Evolutionary conservation across 331 rosid species (phyloP).

Genomic region (Arachis monticola): DNA sequence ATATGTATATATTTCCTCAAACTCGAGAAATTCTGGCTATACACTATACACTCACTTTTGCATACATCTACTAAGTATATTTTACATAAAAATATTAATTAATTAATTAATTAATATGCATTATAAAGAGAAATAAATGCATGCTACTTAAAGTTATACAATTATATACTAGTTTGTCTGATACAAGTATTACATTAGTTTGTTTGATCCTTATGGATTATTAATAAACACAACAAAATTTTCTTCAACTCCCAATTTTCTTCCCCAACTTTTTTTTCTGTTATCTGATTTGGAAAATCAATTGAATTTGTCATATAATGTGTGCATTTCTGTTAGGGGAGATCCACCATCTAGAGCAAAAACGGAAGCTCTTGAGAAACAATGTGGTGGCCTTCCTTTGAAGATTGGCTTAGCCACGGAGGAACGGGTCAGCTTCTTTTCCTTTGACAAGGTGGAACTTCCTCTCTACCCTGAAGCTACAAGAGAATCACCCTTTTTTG

Average conservation of each 20-base stretch:
- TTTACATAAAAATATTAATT: too few relatives aligned
- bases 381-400: constrained; percentile 61
- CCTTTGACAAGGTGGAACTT: constrained; percentile 64
- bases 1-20: too few relatives aligned
- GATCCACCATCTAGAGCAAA: constrained; percentile 60
- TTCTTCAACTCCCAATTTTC: too few relatives aligned
- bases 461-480: constrained; percentile 59
- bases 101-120: too few relatives aligned
- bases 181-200: background rate
- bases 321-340: constrained; percentile 54
- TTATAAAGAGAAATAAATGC: too few relatives aligned
- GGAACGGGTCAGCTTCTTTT: constrained; percentile 74
- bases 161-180: too few relatives aligned
- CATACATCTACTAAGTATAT: too few relatives aligned
- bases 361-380: constrained; percentile 60
- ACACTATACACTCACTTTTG: too few relatives aligned
- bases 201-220: constrained; percentile 10
- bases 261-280: background rate
- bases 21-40: too few relatives aligned
- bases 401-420: constrained; percentile 66
- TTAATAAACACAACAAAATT: background rate
- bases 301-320: constrained; percentile 1
- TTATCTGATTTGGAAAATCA: background rate
- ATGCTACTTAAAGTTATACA: too few relatives aligned
- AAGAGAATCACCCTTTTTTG: constrained; percentile 5